Evolutionary conservation across 2,329 filamentous ascomycete genomes (phyloP).

Genomic region (Diaporthe vexans): DNA sequence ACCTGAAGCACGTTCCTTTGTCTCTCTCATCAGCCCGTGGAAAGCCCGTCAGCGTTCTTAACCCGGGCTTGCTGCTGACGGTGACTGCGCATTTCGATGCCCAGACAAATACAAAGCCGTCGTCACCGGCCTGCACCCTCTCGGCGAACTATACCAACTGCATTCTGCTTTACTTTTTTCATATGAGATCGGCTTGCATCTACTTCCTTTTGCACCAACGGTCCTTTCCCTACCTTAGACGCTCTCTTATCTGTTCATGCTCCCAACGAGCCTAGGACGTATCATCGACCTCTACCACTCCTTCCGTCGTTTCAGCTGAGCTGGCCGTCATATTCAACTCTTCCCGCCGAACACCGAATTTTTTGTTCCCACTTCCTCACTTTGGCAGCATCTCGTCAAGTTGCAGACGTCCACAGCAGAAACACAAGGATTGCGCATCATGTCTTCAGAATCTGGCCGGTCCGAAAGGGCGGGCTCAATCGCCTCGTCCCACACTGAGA

Average conservation of each 20-base stretch:
- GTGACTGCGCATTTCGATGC: background rate
- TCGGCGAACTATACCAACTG: no score
- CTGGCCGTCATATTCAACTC: constrained; percentile 5
- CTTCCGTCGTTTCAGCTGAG: constrained; percentile 29
- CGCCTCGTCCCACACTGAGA: constrained; percentile 52
- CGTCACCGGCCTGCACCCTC: background rate
- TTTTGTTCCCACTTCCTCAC: background rate
- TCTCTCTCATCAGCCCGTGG: constrained; percentile 13
- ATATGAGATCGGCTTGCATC: constrained; percentile 1
- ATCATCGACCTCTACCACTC: constrained; percentile 6
- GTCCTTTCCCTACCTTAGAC: constrained; percentile 17
- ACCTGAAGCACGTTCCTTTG: constrained; percentile 31
- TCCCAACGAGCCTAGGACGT: constrained; percentile 5
- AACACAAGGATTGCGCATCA: background rate
- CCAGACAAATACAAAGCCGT: constrained; percentile 28
- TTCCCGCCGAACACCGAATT: background rate
- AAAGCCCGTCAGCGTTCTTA: background rate
- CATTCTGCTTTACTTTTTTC: background rate
- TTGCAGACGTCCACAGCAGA: background rate
- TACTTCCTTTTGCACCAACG: background rate
- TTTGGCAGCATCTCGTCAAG: background rate
- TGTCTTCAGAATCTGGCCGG: constrained; percentile 46
- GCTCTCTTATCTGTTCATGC: constrained; percentile 27
- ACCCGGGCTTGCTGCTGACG: background rate
- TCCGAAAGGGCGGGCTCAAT: constrained; percentile 50